A percentile compares a stretch with the other conserved stretches of the same genome.
Conservation (phyloP, 2,329 filamentous ascomycete genomes). For the Trichoderma sp. region DNA sequence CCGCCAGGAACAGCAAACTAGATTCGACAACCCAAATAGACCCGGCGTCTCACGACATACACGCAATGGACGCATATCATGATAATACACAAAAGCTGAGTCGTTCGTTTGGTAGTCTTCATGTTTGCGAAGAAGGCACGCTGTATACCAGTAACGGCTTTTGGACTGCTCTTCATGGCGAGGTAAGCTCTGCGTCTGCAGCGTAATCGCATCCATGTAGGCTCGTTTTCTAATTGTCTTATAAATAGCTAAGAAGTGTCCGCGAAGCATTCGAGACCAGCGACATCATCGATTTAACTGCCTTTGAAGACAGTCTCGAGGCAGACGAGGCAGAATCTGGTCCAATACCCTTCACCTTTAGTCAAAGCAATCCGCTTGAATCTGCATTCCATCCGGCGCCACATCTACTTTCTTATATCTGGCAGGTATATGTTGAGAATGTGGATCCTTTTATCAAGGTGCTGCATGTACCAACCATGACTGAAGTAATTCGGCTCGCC, state of each 20-base stretch:
- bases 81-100: background rate
- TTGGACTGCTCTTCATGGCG: constrained; percentile 33
- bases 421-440: constrained; percentile 30
- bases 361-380: background rate
- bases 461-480: constrained; percentile 26
- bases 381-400: constrained; percentile 26
- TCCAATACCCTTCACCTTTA: background rate
- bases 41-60: background rate
- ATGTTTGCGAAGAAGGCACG: background rate
- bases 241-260: constrained; percentile 8
- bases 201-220: background rate
- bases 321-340: background rate
- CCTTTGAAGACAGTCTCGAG: background rate
- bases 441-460: constrained; percentile 35
- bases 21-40: background rate
- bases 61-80: background rate
- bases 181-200: constrained; percentile 22
- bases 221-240: constrained; percentile 19
- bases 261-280: background rate
- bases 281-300: background rate
- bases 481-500: constrained; percentile 21
- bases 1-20: background rate
- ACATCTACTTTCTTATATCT: constrained; percentile 31
- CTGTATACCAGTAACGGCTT: constrained; percentile 32
- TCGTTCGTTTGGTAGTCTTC: constrained; percentile 13